Base-by-base conservation (phyloP, 495 filamentous ascomycete genomes). In the Penicillium nucicola region DNA sequence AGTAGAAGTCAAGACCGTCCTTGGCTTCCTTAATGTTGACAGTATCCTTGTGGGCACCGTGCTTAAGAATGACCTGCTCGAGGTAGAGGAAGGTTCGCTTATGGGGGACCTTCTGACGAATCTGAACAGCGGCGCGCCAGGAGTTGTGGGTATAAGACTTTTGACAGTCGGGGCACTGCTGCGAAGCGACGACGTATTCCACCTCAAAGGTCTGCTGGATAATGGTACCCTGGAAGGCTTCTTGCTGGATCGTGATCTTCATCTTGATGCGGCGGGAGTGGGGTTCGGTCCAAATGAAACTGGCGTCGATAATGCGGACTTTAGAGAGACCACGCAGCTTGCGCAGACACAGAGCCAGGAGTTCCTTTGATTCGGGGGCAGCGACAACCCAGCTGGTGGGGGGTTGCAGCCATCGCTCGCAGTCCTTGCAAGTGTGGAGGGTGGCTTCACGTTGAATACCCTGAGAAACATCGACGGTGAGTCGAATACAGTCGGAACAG, bases 281-380 rank as follows among this genome's bases (percentile, higher is more conserved):
- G 6, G 93, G 93, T 70, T 98, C 93, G 3, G 93, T 98, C 93
- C 93, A 98, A 56, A 96, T 89, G 65, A 98, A 98, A 59, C 82
- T 87, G 31, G 93, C 93, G 59, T 98, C 93, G 62, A 93, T 90
- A 53, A 98, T 91, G 35, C 93, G 77, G 46, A 95, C 88, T 72
- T 89, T 93, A 58, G 81, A 78, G 47, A 98, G 68, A 33, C 92
- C 90, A 43, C 83, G 77, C 48, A 98, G 68, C 60, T 87, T 88
- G 60, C 87, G 80, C 45, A 98, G 71, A 73, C 93, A 98, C 23
- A 97, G 67, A 10, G 93, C 92, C 20, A 98, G 75, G 36, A 98
- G 72, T 68, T 97, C 93, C 67, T 90, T 82, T 18, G 88, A 93
- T 66, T 97, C 93, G 30, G 78, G 88, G 6, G 79, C 68, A 4